A percentile compares a stretch with the other conserved stretches of the same genome.
Evolutionary conservation across 495 filamentous ascomycete genomes (phyloP).

Genomic region (Trichocladium uniseriatum): DNA sequence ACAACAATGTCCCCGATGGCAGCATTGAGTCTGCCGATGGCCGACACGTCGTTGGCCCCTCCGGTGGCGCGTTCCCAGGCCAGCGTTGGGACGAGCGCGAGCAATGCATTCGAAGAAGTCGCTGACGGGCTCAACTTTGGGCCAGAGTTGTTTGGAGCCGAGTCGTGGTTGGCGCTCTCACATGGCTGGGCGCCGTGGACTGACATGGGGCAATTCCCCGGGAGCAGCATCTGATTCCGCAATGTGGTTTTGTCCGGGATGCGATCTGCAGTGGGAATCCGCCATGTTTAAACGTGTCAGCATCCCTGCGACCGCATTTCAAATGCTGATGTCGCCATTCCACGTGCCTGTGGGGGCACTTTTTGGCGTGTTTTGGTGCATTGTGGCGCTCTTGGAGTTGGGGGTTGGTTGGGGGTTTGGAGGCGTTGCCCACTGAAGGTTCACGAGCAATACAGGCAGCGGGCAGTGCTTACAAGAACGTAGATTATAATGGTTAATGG

Average conservation of each 20-base stretch:
- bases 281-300: slow-evolving; percentile 1
- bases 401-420: too few relatives aligned
- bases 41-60: neutral
- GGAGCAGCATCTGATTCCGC: neutral
- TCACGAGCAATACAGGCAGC: neutral
- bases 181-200: slow-evolving; percentile 16
- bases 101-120: slow-evolving; percentile 25
- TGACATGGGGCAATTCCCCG: slow-evolving; percentile 10
- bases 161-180: slow-evolving; percentile 17
- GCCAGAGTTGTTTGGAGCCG: slow-evolving; percentile 16
- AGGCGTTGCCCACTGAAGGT: too few relatives aligned
- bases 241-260: neutral
- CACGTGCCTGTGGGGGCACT: slow-evolving; percentile 11
- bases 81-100: slow-evolving; percentile 18
- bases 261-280: neutral
- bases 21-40: slow-evolving; percentile 1
- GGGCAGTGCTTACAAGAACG: too few relatives aligned
- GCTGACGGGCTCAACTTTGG: slow-evolving; percentile 22
- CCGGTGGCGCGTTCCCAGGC: slow-evolving; percentile 17
- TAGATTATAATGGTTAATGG: too few relatives aligned
- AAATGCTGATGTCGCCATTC: slow-evolving; percentile 16
- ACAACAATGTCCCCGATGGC: slow-evolving; percentile 1
- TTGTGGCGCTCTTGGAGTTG: too few relatives aligned
- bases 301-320: slow-evolving; percentile 5
- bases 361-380: neutral